phyloP scores from a whole-genome alignment of 129 eudicot genomes.

The Centella asiatica region DNA sequence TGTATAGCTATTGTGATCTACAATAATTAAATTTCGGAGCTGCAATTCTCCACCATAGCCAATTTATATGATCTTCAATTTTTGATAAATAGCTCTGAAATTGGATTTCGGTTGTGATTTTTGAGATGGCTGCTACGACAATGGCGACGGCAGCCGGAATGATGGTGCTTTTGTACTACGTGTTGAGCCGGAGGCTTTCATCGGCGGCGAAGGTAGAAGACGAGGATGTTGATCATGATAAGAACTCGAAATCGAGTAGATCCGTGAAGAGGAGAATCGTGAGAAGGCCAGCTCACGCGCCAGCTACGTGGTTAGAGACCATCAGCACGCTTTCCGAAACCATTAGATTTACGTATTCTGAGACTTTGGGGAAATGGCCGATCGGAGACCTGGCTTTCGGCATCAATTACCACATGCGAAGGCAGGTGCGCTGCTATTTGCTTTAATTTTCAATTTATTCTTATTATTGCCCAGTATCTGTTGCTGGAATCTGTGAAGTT shows the following conservation, averaged over 20 bases:
- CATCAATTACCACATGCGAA: constrained; percentile 74
- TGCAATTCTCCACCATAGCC: neutral
- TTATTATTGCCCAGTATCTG: neutral
- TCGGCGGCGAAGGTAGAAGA: constrained; percentile 25
- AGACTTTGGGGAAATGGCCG: constrained; percentile 97
- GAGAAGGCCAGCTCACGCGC: constrained; percentile 95
- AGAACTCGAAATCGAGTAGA: constrained; percentile 49
- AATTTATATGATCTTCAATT: neutral
- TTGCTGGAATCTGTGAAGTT: neutral
- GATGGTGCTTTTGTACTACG: constrained; percentile 64
- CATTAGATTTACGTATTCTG: constrained; percentile 85
- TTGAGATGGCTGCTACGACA: constrained; percentile 89
- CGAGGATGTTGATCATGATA: constrained; percentile 38
- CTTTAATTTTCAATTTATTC: neutral
- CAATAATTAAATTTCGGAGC: neutral
- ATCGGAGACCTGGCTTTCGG: constrained; percentile 96
- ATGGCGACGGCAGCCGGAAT: constrained; percentile 96
- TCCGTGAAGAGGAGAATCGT: constrained; percentile 57
- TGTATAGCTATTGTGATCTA: no score
- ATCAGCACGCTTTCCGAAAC: constrained; percentile 79
- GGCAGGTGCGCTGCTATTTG: constrained; percentile 53
- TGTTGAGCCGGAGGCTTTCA: constrained; percentile 45
- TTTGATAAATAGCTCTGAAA: no score
- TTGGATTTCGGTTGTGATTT: constrained; percentile 10
- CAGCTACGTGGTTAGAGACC: constrained; percentile 95